These are phyloP conservation scores for Collariella sp. DNA, from an alignment of 495 filamentous ascomycete genomes.

Conservation along the genomic window DNA sequence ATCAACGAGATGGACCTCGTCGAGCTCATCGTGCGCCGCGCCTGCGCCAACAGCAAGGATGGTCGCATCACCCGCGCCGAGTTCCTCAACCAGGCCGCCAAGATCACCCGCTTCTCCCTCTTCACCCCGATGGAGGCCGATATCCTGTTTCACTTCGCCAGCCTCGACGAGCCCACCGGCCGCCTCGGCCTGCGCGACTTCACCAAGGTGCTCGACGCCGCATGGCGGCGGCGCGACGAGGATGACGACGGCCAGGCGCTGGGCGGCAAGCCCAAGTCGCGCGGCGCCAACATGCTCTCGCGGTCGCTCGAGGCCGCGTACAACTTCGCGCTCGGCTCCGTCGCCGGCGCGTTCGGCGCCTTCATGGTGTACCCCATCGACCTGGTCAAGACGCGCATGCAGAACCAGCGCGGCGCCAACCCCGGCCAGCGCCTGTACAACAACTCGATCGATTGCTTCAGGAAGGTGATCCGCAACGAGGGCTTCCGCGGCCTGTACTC, in stretches of 20 bases:
- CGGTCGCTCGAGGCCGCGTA: conserved; percentile 69
- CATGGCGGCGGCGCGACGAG: conserved; percentile 63
- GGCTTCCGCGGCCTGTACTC: conserved; percentile 86
- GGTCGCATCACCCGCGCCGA: conserved; percentile 90
- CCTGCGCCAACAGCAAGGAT: conserved; percentile 72
- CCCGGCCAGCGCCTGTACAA: conserved; percentile 88
- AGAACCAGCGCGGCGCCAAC: conserved; percentile 78
- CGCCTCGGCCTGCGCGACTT: conserved; percentile 78
- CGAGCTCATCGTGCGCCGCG: conserved; percentile 80
- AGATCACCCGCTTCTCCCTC: conserved; percentile 80
- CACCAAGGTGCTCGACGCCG: conserved; percentile 85
- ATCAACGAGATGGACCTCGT: conserved; percentile 97
- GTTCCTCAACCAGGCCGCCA: conserved; percentile 89
- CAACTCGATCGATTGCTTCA: conserved; percentile 89
- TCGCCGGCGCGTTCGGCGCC: conserved; percentile 93
- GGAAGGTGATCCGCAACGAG: conserved; percentile 87
- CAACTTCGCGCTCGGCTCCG: conserved; percentile 78
- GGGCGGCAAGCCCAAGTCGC: conserved; percentile 37
- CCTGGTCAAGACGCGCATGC: conserved; percentile 96
- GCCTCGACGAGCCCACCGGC: conserved; percentile 79
- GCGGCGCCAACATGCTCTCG: conserved; percentile 42
- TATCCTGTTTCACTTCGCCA: conserved; percentile 97
- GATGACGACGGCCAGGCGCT: conserved; percentile 34
- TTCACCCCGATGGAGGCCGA: conserved; percentile 99
- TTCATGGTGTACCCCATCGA: conserved; percentile 99